phyloP scores from a whole-genome alignment of 208 protist species.

The Acanthamoeba castellanii region DNA sequence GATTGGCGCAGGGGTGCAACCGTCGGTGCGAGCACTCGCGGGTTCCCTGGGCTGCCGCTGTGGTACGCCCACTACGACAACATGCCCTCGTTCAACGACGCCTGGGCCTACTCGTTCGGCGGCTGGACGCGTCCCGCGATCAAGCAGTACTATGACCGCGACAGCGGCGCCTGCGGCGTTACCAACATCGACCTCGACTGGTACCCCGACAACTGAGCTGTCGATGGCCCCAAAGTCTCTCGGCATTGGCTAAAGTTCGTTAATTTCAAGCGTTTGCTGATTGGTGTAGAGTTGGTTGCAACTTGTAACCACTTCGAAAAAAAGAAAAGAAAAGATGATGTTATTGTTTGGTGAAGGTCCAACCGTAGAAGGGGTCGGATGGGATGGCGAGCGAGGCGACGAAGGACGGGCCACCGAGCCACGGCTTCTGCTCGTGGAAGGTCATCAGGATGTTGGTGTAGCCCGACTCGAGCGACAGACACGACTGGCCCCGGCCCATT shows the following conservation, averaged over 20 bases:
- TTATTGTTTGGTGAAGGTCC: conserved; percentile 22
- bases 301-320: too few species aligned
- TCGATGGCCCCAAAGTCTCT: too few species aligned
- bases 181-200: conserved; percentile 44
- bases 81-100: conserved; percentile 15
- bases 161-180: conserved; percentile 36
- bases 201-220: conserved; percentile 16
- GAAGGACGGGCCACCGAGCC: background rate
- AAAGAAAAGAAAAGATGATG: too few species aligned
- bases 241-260: too few species aligned
- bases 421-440: background rate
- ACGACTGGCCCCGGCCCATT: background rate
- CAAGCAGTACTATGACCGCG: conserved; percentile 62
- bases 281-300: too few species aligned
- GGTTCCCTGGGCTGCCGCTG: conserved; percentile 49
- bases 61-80: conserved; percentile 68
- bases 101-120: conserved; percentile 55
- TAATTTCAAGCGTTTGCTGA: too few species aligned
- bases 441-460: conserved; percentile 1
- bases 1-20: background rate
- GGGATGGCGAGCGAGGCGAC: background rate
- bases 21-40: background rate
- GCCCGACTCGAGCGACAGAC: background rate
- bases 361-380: conserved; percentile 49
- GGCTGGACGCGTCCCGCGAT: conserved; percentile 15